Percentiles rank a stretch among this genome's conserved stretches.
Evolutionary conservation across 2,329 filamentous ascomycete genomes (phyloP).

Genomic region (Trichoderma simmonsii): DNA sequence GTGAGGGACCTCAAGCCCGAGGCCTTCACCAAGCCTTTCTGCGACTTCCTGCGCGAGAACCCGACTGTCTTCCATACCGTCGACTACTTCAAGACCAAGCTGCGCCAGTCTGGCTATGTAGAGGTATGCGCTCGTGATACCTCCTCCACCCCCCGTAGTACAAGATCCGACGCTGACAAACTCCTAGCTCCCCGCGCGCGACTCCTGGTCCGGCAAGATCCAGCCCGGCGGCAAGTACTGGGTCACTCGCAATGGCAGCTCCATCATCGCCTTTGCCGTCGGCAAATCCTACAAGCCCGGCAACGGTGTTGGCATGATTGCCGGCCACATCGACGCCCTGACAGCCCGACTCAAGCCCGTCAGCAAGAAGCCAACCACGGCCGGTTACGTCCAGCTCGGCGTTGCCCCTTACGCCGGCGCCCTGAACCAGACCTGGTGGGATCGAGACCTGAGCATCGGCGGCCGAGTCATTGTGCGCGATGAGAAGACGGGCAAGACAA

Average conservation of each 20-base stretch:
- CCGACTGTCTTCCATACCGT: conserved; percentile 94
- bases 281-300: conserved; percentile 78
- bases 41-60: conserved; percentile 82
- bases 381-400: conserved; percentile 83
- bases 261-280: conserved; percentile 80
- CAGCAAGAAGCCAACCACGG: conserved; percentile 76
- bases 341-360: conserved; percentile 90
- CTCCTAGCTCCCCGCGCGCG: conserved; percentile 67
- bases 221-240: conserved; percentile 85
- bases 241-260: conserved; percentile 78
- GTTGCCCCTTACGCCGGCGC: conserved; percentile 91
- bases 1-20: conserved; percentile 47
- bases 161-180: not conserved
- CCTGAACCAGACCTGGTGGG: conserved; percentile 92
- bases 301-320: conserved; percentile 84
- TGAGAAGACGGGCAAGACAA: conserved; percentile 67
- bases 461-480: conserved; percentile 85
- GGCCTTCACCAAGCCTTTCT: conserved; percentile 78
- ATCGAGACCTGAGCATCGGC: conserved; percentile 86
- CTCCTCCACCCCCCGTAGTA: not conserved
- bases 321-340: conserved; percentile 88
- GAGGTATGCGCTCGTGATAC: conserved; percentile 46
- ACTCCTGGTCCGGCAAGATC: conserved; percentile 71
- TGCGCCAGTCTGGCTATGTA: conserved; percentile 69
- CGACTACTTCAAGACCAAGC: conserved; percentile 69